Base-by-base conservation (phyloP, 1,139 yeast genomes). In the Magnusiomyces paraingens region DNA sequence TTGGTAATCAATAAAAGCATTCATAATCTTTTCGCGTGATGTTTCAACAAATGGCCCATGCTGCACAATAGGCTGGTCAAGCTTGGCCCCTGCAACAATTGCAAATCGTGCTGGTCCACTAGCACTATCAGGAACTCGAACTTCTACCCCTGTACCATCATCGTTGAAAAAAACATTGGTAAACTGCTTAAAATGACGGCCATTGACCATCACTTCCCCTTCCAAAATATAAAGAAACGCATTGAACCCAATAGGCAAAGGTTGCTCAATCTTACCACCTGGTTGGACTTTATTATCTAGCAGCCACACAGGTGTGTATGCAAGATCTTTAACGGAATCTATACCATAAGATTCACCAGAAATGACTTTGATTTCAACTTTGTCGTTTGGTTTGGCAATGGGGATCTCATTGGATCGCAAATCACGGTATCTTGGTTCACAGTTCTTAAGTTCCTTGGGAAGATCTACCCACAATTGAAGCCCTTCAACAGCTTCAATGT, bases 41-140 rank as follows among this genome's bases (percentile, higher is more conserved):
- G 84, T 80, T 56, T 87, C 93, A 18, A 86, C 95, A 67, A 87
- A 89, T 20, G 96, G 96, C 12, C 97, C 97, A 66, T 89, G 86
- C 67, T 90, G 96, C 43, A 87, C 86, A 53, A 86, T 77, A 18
- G 82, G 79, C 71, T 90, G 96, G 62, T 87, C 79, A 57, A 89
- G 73, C 46, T 80, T 78, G 68, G 86, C 73, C 51, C 96, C 97
- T 40, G 90, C 95, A 58, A 89, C 73, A 36, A 90, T 63, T 2
- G 86, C 81, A 62, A 90, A 82, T 58, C 80, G 78, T 1, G 82
- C 70, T n/a, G 70, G 72, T 35, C 71, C 66, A 18, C 60, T 53
- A 42, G 57, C 60, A 8, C 55, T 52, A 29, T 64, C 67, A 15
- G 62, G 62, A 2, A 65, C 68, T 22, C 58, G 54, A 47, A 66